phyloP scores from a whole-genome alignment of 495 filamentous ascomycete species.

The Aspergillus bridgeri region DNA sequence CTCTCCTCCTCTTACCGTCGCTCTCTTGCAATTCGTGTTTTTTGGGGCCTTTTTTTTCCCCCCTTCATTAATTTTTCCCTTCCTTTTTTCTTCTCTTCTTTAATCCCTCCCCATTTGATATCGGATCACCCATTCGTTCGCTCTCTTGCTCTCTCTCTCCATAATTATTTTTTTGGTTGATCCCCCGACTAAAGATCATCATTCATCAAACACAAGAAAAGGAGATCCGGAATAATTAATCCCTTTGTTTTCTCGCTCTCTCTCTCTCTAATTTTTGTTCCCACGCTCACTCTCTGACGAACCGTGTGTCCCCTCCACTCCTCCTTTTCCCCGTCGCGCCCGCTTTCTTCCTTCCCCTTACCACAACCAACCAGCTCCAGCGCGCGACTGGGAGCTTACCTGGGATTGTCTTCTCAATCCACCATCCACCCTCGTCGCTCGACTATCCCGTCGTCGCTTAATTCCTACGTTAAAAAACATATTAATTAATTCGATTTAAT shows the following conservation, averaged over 20 bases:
- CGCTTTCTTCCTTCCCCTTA: not conserved
- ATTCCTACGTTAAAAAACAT: conserved; percentile 4
- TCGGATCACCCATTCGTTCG: not conserved
- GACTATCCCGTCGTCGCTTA: not conserved
- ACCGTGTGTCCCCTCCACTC: conserved; percentile 1
- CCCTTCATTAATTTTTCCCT: not conserved
- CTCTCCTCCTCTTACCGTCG: conserved; percentile 12
- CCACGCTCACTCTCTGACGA: not conserved
- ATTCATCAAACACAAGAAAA: not conserved
- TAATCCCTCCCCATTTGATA: not conserved
- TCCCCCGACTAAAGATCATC: not conserved
- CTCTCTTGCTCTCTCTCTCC: not conserved
- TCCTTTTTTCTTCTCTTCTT: not conserved
- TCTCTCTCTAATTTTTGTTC: not conserved
- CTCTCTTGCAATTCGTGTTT: conserved; percentile 20
- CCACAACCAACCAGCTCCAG: not conserved
- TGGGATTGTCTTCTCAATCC: not conserved
- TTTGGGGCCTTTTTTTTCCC: conserved; percentile 15
- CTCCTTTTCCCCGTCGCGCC: not conserved
- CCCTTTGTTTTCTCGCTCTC: too few species aligned
- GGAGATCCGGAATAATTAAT: not conserved
- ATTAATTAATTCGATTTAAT: conserved; percentile 5
- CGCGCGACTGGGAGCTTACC: not conserved
- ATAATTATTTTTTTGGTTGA: too few species aligned
- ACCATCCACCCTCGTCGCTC: not conserved